Conservation (phyloP, 2,329 filamentous ascomycete species). For the Sporothrix pallida region DNA sequence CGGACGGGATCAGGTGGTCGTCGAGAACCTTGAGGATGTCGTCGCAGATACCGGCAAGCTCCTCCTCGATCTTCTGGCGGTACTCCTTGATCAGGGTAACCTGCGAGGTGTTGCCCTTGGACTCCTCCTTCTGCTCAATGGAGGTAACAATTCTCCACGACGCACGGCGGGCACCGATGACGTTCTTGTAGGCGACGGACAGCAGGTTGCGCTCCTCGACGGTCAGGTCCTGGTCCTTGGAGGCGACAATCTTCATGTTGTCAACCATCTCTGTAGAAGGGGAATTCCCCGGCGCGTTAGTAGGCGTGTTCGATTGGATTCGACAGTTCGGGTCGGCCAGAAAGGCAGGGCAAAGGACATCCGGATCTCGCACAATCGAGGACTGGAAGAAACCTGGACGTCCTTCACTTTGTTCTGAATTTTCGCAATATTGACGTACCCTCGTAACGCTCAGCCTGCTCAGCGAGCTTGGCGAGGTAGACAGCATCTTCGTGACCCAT, state of each 20-base stretch:
- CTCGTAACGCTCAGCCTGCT: constrained; percentile 99
- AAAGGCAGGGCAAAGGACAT: neutral
- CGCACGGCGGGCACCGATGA: constrained; percentile 95
- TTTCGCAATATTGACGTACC: constrained; percentile 62
- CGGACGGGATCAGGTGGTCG: constrained; percentile 90
- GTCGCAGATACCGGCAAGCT: constrained; percentile 97
- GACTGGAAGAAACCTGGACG: neutral
- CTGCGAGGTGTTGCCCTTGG: constrained; percentile 93
- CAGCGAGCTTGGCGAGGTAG: constrained; percentile 99
- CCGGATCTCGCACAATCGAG: no score
- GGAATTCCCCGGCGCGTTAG: constrained; percentile 32
- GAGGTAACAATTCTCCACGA: constrained; percentile 99
- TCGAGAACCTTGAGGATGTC: constrained; percentile 96
- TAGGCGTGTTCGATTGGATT: neutral
- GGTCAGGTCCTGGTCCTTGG: constrained; percentile 80
- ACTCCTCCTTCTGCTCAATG: constrained; percentile 99
- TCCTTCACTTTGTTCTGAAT: neutral
- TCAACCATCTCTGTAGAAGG: constrained; percentile 86
- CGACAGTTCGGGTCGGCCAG: neutral
- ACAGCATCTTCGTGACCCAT: constrained; percentile 99
- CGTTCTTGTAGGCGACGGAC: constrained; percentile 99
- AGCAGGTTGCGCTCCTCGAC: constrained; percentile 99
- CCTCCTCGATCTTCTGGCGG: constrained; percentile 96
- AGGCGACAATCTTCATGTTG: constrained; percentile 99
- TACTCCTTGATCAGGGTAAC: constrained; percentile 95